Evolutionary conservation across 2,329 filamentous ascomycete species (phyloP).

Genomic region (Lasiodiplodia hormozganensis): DNA sequence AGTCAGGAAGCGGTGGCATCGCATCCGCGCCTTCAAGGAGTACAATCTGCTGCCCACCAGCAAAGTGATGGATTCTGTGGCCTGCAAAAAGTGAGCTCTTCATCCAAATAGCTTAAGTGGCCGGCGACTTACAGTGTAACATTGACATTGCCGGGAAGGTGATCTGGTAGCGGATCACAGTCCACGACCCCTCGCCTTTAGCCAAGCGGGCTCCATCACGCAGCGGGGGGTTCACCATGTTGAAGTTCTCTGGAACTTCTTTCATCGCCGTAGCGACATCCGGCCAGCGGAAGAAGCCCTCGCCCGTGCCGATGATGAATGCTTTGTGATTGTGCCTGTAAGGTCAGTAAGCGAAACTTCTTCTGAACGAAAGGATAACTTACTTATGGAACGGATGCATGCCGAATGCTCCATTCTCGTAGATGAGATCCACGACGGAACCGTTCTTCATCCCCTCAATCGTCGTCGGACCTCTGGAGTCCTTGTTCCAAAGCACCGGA

Average conservation of each 20-base stretch:
- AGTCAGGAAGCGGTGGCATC: conserved; percentile 47
- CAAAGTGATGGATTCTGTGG: conserved; percentile 47
- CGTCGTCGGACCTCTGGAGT: background rate
- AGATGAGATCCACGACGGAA: background rate
- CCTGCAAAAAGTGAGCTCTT: conserved; percentile 33
- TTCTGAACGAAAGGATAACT: conserved; percentile 29
- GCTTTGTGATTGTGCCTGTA: conserved; percentile 67
- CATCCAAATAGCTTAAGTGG: fast-evolving
- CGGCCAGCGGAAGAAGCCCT: conserved; percentile 56
- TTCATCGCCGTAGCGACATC: conserved; percentile 61
- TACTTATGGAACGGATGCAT: conserved; percentile 45
- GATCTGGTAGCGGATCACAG: conserved; percentile 55
- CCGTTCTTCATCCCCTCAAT: conserved; percentile 28
- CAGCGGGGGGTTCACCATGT: conserved; percentile 62
- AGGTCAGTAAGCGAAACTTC: background rate
- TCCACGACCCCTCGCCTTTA: conserved; percentile 42
- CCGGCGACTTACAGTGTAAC: conserved; percentile 55
- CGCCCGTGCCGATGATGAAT: conserved; percentile 62
- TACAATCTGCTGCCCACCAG: conserved; percentile 56
- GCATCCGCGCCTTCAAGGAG: conserved; percentile 57
- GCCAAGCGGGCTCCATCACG: conserved; percentile 55
- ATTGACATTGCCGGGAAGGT: conserved; percentile 56
- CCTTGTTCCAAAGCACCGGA: conserved; percentile 5
- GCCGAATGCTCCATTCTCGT: conserved; percentile 34
- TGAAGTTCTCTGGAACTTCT: conserved; percentile 59